Evolutionary conservation across 169 alveolate species (phyloP).

Genomic region (Plasmodium chabaudi): DNA sequence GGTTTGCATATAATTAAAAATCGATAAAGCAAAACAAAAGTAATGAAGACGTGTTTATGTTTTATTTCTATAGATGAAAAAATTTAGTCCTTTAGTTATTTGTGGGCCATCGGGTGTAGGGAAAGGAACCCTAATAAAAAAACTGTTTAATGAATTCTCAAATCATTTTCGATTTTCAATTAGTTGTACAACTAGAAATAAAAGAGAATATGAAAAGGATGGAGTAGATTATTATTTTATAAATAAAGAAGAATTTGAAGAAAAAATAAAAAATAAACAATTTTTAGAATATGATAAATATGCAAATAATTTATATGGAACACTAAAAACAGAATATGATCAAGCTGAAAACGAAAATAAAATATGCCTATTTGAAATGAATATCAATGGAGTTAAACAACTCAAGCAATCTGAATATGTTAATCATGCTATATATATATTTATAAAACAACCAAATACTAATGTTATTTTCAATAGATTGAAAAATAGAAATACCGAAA

Average conservation of each 20-base stretch:
- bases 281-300: slow-evolving; percentile 89
- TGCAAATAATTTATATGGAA: slow-evolving; percentile 91
- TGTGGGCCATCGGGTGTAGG: slow-evolving; percentile 96
- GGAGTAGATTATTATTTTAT: slow-evolving; percentile 89
- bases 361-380: slow-evolving; percentile 91
- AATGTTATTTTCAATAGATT: slow-evolving; percentile 87
- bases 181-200: slow-evolving; percentile 90
- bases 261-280: slow-evolving; percentile 82
- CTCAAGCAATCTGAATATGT: slow-evolving; percentile 75
- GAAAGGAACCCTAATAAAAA: slow-evolving; percentile 88
- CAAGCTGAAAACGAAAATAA: slow-evolving; percentile 82
- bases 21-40: no score
- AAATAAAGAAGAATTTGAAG: slow-evolving; percentile 85
- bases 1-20: no score
- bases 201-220: slow-evolving; percentile 88
- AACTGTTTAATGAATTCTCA: slow-evolving; percentile 81
- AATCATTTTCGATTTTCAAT: slow-evolving; percentile 85
- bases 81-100: slow-evolving; percentile 84
- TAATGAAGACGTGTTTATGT: no score
- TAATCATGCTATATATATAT: slow-evolving; percentile 79
- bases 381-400: slow-evolving; percentile 90
- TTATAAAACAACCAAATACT: slow-evolving; percentile 85
- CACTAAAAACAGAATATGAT: slow-evolving; percentile 82
- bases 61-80: not conserved
- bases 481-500: slow-evolving; percentile 89